Conservation (phyloP, 306 rosid genomes). For the Amphicarpaea edgeworthii region DNA sequence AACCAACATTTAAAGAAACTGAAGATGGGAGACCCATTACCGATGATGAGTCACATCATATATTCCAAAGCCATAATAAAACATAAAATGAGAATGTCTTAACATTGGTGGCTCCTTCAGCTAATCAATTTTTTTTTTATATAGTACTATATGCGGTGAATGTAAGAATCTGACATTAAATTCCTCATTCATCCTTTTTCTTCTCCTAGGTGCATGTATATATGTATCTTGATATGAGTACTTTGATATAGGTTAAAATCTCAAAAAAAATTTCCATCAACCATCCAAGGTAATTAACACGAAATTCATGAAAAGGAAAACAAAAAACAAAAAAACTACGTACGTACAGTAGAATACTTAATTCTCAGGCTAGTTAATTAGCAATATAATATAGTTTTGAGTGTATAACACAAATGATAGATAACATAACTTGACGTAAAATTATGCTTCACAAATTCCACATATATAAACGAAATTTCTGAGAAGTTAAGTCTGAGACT, state of each 20-base stretch:
- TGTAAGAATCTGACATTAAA: background rate
- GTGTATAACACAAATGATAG: slow-evolving; percentile 17
- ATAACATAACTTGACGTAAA: slow-evolving; percentile 28
- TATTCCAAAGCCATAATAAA: slow-evolving; percentile 6
- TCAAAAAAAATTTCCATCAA: background rate
- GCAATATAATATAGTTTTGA: slow-evolving; percentile 9
- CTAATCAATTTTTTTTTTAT: background rate
- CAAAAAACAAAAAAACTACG: background rate
- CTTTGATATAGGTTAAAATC: background rate
- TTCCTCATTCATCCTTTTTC: background rate
- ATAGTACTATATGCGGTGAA: background rate
- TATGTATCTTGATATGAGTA: background rate
- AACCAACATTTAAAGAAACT: slow-evolving; percentile 14
- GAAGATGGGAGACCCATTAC: background rate
- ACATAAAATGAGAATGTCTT: slow-evolving; percentile 27
- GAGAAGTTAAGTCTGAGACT: slow-evolving; percentile 41
- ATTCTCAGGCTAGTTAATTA: background rate
- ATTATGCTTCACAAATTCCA: slow-evolving; percentile 18
- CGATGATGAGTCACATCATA: slow-evolving; percentile 24
- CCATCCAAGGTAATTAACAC: background rate
- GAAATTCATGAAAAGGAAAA: background rate
- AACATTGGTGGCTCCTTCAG: background rate
- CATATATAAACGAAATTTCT: slow-evolving; percentile 24
- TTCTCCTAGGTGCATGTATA: background rate
- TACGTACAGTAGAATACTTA: background rate